A percentile compares a stretch with the other conserved stretches of the same genome.
phyloP scores from a whole-genome alignment of 2,329 filamentous ascomycete species.

The Penicillium griseofulvum region DNA sequence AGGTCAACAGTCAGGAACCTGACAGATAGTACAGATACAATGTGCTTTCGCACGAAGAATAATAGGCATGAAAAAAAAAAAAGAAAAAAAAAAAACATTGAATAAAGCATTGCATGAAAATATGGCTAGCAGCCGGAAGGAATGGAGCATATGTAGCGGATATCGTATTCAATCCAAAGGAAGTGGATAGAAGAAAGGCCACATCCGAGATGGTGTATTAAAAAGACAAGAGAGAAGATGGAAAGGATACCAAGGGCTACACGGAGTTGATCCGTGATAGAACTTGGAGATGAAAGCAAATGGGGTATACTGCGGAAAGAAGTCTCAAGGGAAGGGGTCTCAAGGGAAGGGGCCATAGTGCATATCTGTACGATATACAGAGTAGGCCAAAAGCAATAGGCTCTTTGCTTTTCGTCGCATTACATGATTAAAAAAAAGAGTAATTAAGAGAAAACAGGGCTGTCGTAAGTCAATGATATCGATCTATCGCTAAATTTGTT shows the following conservation, averaged over 20 bases:
- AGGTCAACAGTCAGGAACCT: background rate
- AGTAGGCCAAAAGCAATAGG: background rate
- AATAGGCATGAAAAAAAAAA: background rate
- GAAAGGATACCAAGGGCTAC: background rate
- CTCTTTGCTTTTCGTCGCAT: constrained; percentile 15
- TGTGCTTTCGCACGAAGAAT: background rate
- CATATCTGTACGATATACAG: background rate
- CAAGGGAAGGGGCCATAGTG: background rate
- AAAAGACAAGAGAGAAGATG: background rate
- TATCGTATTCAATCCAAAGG: background rate
- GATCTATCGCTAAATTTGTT: constrained; percentile 26
- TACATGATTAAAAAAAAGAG: constrained; percentile 10
- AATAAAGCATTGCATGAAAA: background rate
- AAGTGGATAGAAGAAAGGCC: background rate
- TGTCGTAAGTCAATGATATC: constrained; percentile 26
- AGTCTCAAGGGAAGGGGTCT: constrained; percentile 4
- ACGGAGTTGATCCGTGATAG: constrained; percentile 1
- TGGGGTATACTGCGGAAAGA: constrained; percentile 23
- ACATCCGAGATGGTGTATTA: background rate
- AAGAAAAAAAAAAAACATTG: background rate
- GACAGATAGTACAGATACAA: constrained; percentile 3
- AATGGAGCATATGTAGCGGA: background rate
- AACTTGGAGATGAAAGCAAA: constrained; percentile 3
- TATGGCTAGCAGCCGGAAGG: background rate
- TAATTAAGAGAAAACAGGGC: constrained; percentile 8